Percentiles rank a stretch among this genome's conserved stretches.
These are phyloP conservation scores for Saccharomyces hybrid DNA, from an alignment of 1,139 yeast genomes.

Conservation along the genomic window DNA sequence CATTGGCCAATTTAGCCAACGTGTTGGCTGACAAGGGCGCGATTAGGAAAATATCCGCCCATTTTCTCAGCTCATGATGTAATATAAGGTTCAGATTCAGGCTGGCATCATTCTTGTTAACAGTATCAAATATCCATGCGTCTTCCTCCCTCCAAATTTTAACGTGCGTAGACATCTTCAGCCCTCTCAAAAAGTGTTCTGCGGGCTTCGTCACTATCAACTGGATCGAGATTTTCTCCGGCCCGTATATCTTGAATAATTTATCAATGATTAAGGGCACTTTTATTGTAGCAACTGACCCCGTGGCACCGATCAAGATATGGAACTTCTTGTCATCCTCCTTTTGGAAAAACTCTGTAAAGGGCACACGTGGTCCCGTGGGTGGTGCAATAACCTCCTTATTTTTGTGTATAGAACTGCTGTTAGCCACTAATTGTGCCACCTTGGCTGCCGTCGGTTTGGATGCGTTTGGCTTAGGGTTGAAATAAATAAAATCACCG, in stretches of 20 bases:
- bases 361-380: slow-evolving; percentile 64
- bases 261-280: slow-evolving; percentile 81
- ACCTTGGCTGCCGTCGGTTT: background rate
- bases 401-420: background rate
- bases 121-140: slow-evolving; percentile 63
- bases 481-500: slow-evolving; percentile 29
- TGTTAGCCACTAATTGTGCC: background rate
- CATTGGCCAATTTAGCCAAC: slow-evolving; percentile 79
- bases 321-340: slow-evolving; percentile 80
- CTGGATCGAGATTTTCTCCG: slow-evolving; percentile 68
- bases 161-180: slow-evolving; percentile 72
- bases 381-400: slow-evolving; percentile 42
- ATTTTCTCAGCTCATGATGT: slow-evolving; percentile 80
- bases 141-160: slow-evolving; percentile 92
- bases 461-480: slow-evolving; percentile 8
- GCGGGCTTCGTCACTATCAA: slow-evolving; percentile 79
- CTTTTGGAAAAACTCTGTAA: slow-evolving; percentile 59
- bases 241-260: slow-evolving; percentile 65
- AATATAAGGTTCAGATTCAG: slow-evolving; percentile 40
- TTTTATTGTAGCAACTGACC: slow-evolving; percentile 92
- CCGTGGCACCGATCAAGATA: slow-evolving; percentile 84
- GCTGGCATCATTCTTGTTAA: slow-evolving; percentile 38
- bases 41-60: slow-evolving; percentile 89
- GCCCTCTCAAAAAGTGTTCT: slow-evolving; percentile 70
- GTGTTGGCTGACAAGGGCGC: slow-evolving; percentile 92